Base-by-base conservation (phyloP, 495 filamentous ascomycete species). In the Amorphotheca resinae region DNA sequence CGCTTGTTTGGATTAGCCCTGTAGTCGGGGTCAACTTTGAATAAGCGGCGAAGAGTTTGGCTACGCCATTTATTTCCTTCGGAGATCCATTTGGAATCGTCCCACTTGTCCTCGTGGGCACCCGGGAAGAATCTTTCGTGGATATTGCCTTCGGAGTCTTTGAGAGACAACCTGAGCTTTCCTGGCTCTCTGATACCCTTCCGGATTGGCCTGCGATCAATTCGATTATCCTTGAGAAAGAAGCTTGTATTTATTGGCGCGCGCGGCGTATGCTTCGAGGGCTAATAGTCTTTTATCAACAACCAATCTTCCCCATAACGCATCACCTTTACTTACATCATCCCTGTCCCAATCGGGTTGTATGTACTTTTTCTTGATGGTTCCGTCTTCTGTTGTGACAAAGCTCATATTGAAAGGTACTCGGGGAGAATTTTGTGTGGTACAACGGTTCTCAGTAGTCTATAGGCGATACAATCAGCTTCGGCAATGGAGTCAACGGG, bases 41-140 rank as follows among this genome's bases (percentile, higher is more conserved):
- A 44, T 7, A 44, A 11, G 15, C 41, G 41, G 22, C 31, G 28
- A 12, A 44, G 18, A 18, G 22, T 35, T 15, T 44, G 41, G 20
- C 9, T 20, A 9, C 41, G 41, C 41, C 41, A 44, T 18, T 44
- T 44, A 30, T 44, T 44, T 4, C 18, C 15, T 3, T 44, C 41
- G 4, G 31, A 25, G 28, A 44, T 35, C 28, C 31, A 34, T 26
- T 35, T 44, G 12, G 14, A n/a, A 25, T 34, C 18, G 22, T 35
- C 20, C 41, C 41, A 44, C n/a, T 44, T 44, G 8, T 7, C 30
- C 15, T 41, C 22, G 22, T 28, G 7, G 12, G 11, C 16, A 12
- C 22, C 8, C 15, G 3, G 38, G 22, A 41, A 41, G 32, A 9
- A 34, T n/a, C 32, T 4, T n/a, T 34, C 15, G 14, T 34, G 32